Evolutionary conservation across 2,329 filamentous ascomycete species (phyloP), one percentile per base, ranked within the genome.

Genomic region (Lasiodiplodia gonubiensis): DNA sequence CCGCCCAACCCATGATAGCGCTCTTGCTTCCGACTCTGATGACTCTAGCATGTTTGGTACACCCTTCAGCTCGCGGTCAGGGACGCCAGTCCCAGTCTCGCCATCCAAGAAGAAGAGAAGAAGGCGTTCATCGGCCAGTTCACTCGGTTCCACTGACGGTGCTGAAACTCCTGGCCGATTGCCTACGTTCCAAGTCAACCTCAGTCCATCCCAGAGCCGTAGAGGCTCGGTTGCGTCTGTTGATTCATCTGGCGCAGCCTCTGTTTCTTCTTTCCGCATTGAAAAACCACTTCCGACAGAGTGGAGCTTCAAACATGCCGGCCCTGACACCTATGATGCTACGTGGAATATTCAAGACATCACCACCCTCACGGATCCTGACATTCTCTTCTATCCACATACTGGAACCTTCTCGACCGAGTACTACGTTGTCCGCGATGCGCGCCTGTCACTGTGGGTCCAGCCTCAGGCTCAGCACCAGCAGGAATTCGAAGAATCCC

Each of bases 331-430:
- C 2, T 68, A 57, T n/a, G 69, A 70, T 27, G 25, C 60, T 6
- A 61, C 63, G 3, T 70, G 68, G 53, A 60, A 69, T 8, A 46
- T 46, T 23, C 64, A 69, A 12, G 30, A 57, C 11, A 54, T 61
- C 18, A 64, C 67, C 16, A 66, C 70, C 4, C 63, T 77, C n/a
- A 70, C 70, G 1, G 51, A 71, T 52, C 75, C 75, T 1, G 63
- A 67, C 25, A 64, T 73, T 49, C 68, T 66, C 1, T 84, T 82
- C 70, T 75, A 83, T 67, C 35, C 71, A 10, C 68, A 69, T 3
- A 81, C 72, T 37, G 82, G 83, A 4, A 85, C 83, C 0, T 84
- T 84, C 70, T 80, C 79, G 2, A 84, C 82, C 0, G 74, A 80
- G n/a, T 76, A 77, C 63, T 71, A 71, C 27, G 59, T 70, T 4